Conservation (phyloP, 331 rosid genomes). For the Malus hybrid region DNA sequence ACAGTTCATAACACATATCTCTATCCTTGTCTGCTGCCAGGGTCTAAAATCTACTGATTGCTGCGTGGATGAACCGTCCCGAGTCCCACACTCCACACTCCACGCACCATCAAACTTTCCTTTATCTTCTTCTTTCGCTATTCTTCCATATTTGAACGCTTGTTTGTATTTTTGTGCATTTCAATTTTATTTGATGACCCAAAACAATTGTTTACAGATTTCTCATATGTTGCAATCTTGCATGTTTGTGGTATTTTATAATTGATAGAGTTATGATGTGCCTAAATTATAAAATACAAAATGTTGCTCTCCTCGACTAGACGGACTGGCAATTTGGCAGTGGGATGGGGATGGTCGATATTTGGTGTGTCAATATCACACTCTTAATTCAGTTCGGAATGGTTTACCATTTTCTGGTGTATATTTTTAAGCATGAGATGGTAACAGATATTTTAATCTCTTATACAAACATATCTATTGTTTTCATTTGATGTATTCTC, state of each 20-base stretch:
- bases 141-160: neutral
- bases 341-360: neutral
- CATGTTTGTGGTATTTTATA: neutral
- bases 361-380: neutral
- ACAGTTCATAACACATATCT: too few relatives aligned
- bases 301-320: neutral
- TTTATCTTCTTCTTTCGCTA: neutral
- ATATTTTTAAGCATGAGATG: too few relatives aligned
- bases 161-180: neutral
- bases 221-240: neutral
- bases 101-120: neutral
- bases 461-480: too few relatives aligned
- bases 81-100: neutral
- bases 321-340: too few relatives aligned
- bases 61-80: too few relatives aligned
- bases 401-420: too few relatives aligned
- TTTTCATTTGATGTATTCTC: too few relatives aligned
- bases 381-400: neutral
- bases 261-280: neutral
- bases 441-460: too few relatives aligned
- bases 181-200: neutral
- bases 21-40: too few relatives aligned
- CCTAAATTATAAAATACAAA: neutral
- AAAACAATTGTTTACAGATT: neutral
- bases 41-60: too few relatives aligned